Percentiles rank a stretch among this genome's conserved stretches.
phyloP scores from a whole-genome alignment of 2,329 filamentous ascomycete species.

The Cytospora leucostoma region DNA sequence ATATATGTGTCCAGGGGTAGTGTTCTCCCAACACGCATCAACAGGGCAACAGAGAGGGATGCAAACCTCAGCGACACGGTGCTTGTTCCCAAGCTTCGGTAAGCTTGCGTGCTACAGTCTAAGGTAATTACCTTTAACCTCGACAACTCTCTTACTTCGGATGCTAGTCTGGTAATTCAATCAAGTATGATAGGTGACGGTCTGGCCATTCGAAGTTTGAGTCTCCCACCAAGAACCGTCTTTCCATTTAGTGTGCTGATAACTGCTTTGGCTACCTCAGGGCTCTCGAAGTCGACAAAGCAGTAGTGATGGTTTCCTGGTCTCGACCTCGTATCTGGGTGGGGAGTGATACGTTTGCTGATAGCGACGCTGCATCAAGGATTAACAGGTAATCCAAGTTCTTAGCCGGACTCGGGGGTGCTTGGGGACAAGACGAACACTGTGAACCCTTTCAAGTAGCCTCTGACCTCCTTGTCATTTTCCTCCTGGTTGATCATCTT shows the following conservation, averaged over 20 bases:
- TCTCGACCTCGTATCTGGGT: conserved; percentile 53
- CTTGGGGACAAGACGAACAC: conserved; percentile 37
- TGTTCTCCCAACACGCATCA: too few species aligned
- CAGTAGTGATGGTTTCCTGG: conserved; percentile 63
- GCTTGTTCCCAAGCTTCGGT: too few species aligned
- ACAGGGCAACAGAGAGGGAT: too few species aligned
- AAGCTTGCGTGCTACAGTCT: too few species aligned
- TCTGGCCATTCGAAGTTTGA: conserved; percentile 27
- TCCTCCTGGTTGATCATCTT: conserved; percentile 51
- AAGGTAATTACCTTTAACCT: too few species aligned
- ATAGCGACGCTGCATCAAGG: conserved; percentile 37
- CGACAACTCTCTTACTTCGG: too few species aligned
- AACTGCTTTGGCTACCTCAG: conserved; percentile 55
- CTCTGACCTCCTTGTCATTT: conserved; percentile 48
- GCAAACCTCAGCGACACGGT: too few species aligned
- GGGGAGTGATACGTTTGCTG: conserved; percentile 59
- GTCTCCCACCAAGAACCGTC: conserved; percentile 24
- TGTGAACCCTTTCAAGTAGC: conserved; percentile 50
- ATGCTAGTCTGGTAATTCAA: not conserved
- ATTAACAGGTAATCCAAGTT: not conserved
- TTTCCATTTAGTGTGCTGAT: conserved; percentile 45
- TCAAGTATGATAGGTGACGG: not conserved
- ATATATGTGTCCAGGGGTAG: too few species aligned
- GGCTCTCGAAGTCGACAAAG: conserved; percentile 63
- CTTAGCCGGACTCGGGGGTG: not conserved